A percentile compares a stretch with the other conserved stretches of the same genome.
These are phyloP conservation scores for Macrotyloma uniflorum DNA, from an alignment of 306 rosid species.

Conservation along the genomic window DNA sequence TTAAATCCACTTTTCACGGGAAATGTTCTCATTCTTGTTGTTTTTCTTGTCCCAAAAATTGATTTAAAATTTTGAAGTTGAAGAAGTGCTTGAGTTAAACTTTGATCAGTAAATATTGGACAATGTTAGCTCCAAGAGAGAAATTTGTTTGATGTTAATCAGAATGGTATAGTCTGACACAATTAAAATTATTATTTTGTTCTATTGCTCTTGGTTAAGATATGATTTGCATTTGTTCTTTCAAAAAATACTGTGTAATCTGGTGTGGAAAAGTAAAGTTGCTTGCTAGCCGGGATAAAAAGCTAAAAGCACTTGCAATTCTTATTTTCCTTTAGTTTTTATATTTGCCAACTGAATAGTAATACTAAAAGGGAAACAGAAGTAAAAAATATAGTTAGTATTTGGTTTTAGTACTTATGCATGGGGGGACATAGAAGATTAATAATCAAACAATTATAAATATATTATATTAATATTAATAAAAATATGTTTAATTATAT, in stretches of 20 bases:
- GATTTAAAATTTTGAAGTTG: not conserved
- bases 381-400: not conserved
- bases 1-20: not conserved
- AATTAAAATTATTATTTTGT: not conserved
- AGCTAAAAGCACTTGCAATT: not conserved
- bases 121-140: not conserved
- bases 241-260: not conserved
- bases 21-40: not conserved
- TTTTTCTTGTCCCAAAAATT: not conserved
- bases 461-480: too few relatives aligned
- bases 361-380: not conserved
- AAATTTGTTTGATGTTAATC: constrained; percentile 7
- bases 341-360: too few relatives aligned
- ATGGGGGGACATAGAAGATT: too few relatives aligned
- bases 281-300: not conserved
- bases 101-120: not conserved
- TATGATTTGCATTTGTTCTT: not conserved
- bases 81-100: not conserved
- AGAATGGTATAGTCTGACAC: not conserved
- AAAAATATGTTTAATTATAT: too few relatives aligned
- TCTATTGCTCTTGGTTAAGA: not conserved
- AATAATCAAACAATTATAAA: not conserved
- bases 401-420: too few relatives aligned
- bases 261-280: not conserved
- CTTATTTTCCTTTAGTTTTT: not conserved